phyloP scores from a whole-genome alignment of 345 rosid genomes.

The Salix purpurea region DNA sequence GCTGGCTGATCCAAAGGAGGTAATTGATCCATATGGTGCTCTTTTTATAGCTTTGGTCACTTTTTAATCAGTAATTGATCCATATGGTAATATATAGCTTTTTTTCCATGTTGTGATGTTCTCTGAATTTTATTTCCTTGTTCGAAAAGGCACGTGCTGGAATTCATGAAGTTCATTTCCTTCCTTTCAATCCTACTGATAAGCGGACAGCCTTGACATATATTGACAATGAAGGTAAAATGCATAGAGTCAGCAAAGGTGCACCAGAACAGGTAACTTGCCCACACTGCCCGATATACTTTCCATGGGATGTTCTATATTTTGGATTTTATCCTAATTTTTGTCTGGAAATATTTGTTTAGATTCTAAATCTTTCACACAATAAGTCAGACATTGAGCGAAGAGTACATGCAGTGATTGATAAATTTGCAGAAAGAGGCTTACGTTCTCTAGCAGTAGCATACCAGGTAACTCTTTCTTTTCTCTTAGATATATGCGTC shows the following conservation, averaged over 20 bases:
- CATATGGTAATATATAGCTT: background rate
- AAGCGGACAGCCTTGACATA: conserved; percentile 95
- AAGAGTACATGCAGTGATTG: conserved; percentile 88
- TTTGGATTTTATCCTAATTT: conserved; percentile 7
- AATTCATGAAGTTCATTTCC: conserved; percentile 86
- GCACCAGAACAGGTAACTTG: conserved; percentile 93
- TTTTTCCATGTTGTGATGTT: background rate
- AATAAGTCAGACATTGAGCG: conserved; percentile 83
- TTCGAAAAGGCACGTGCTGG: conserved; percentile 93
- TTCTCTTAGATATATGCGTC: background rate
- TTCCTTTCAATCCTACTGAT: conserved; percentile 97
- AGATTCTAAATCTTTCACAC: conserved; percentile 89
- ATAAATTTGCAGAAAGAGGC: conserved; percentile 94
- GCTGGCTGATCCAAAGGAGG: conserved; percentile 99
- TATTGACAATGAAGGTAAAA: conserved; percentile 64
- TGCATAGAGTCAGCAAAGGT: conserved; percentile 99
- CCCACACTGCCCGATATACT: background rate
- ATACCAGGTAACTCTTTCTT: conserved; percentile 54
- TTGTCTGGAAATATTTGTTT: conserved; percentile 18
- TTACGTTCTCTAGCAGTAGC: conserved; percentile 97
- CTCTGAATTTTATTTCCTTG: background rate
- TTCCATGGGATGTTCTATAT: background rate
- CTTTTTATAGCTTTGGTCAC: background rate
- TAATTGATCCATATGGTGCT: conserved; percentile 6
- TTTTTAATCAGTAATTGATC: background rate